Percentiles rank a stretch among this genome's conserved stretches.
Evolutionary conservation across 306 rosid genomes (phyloP).

Genomic region (Inga laurina): DNA sequence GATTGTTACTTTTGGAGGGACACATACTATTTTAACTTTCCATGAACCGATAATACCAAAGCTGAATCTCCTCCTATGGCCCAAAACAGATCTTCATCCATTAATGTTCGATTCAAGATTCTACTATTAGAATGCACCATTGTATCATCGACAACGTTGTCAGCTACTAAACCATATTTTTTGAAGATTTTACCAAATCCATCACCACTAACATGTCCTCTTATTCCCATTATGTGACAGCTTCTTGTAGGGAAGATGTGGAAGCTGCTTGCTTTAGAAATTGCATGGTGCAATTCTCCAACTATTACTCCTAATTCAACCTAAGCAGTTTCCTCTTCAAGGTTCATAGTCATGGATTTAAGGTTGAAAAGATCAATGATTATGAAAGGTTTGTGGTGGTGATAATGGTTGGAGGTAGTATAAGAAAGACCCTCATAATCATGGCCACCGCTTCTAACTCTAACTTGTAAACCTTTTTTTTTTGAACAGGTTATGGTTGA

Average conservation of each 20-base stretch:
- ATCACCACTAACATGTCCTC: slow-evolving; percentile 44
- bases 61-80: slow-evolving; percentile 39
- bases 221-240: slow-evolving; percentile 35
- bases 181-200: slow-evolving; percentile 36
- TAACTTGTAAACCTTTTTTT: neutral
- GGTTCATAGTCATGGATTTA: slow-evolving; percentile 15
- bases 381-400: slow-evolving; percentile 18
- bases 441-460: slow-evolving; percentile 40
- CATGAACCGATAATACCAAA: slow-evolving; percentile 38
- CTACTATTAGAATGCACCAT: slow-evolving; percentile 31
- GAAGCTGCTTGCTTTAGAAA: slow-evolving; percentile 19
- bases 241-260: slow-evolving; percentile 41
- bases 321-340: slow-evolving; percentile 36
- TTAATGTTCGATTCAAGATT: slow-evolving; percentile 19
- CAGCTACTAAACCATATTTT: slow-evolving; percentile 35
- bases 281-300: slow-evolving; percentile 40
- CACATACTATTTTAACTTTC: slow-evolving; percentile 31
- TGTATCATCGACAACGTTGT: slow-evolving; percentile 32
- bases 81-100: slow-evolving; percentile 48
- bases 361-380: slow-evolving; percentile 29
- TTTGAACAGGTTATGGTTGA: slow-evolving; percentile 19
- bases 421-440: slow-evolving; percentile 47
- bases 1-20: slow-evolving; percentile 27
- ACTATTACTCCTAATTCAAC: slow-evolving; percentile 43
- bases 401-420: neutral